Evolutionary conservation across 1,284 basidiomycete species (phyloP), one percentile per base, ranked within the genome.

Genomic region (Ceratobasidium papillatum): DNA sequence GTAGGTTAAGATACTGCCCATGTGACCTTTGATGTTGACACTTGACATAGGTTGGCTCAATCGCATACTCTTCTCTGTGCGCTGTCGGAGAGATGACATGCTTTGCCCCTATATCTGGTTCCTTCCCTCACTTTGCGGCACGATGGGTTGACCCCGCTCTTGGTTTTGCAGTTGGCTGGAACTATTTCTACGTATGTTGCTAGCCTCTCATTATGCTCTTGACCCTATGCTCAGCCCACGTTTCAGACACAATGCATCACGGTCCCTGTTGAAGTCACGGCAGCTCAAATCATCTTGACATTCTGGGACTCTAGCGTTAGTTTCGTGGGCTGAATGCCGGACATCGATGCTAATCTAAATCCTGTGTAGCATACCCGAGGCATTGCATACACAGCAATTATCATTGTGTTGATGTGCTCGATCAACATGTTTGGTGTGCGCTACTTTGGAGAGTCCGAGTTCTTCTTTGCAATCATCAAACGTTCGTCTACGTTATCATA

Each of bases 341-440:
- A 38, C 5, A 54, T 54, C 11, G 69, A 49, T 45, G 17, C 34
- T 61, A n/a, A 17, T 19, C 22, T 62, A 32, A 30, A 59, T n/a
- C 69, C 30, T 74, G 9, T 41, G 3, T 76, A 90, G 87, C 78
- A 81, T 1, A 80, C 81, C 36, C 89, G 89, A 75, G 83, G 85
- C 54, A 84, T 86, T 5, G 87, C 86, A 36, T 94, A 94, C 83
- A 91, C 89, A 27, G 87, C 87, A 2, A 84, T 89, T 74, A 83
- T 90, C 59, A 86, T 89, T 56, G 82, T 92, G 19, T 79, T 87
- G 4, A 87, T 91, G 34, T 87, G 88, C 78, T 78, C 85, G 9
- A 88, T 93, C 84, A 95, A 95, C 80, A 86, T 94, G 58, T 89
- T 94, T 77, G 91, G 92, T 76, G 91, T 93, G 68, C 78, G 81